phyloP scores from a whole-genome alignment of 179 eudicot species.

The Corrigiola litoralis region DNA sequence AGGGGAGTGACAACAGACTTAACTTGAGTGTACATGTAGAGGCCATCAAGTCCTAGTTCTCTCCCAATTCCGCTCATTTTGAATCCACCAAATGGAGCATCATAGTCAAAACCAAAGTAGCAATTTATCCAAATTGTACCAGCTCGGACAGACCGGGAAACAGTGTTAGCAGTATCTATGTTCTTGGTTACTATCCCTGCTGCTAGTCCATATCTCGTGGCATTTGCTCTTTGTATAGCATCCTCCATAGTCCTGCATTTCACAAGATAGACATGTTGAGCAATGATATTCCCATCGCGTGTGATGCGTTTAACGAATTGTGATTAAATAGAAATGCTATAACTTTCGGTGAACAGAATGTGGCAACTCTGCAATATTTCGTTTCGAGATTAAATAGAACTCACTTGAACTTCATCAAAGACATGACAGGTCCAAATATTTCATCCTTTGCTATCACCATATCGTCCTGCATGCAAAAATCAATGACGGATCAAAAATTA shows the following conservation, averaged over 20 bases:
- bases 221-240: slow-evolving; percentile 65
- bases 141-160: slow-evolving; percentile 69
- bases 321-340: neutral
- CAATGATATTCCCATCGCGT: no score
- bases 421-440: slow-evolving; percentile 65
- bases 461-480: slow-evolving; percentile 30
- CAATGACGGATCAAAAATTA: neutral
- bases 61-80: slow-evolving; percentile 83
- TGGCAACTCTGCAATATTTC: neutral
- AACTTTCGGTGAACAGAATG: neutral
- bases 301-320: no score
- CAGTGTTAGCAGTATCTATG: slow-evolving; percentile 70
- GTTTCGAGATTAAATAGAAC: neutral
- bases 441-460: slow-evolving; percentile 59
- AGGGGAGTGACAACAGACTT: slow-evolving; percentile 75
- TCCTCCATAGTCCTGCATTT: slow-evolving; percentile 58
- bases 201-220: slow-evolving; percentile 63
- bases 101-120: slow-evolving; percentile 62
- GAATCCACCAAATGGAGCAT: slow-evolving; percentile 73
- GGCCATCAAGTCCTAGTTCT: slow-evolving; percentile 56
- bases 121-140: slow-evolving; percentile 79
- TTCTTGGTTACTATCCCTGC: slow-evolving; percentile 71
- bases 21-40: slow-evolving; percentile 60
- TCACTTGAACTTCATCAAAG: slow-evolving; percentile 64
- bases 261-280: neutral